Base-by-base conservation (phyloP, 2,329 filamentous ascomycete genomes). In the Beauveria medogensis region DNA sequence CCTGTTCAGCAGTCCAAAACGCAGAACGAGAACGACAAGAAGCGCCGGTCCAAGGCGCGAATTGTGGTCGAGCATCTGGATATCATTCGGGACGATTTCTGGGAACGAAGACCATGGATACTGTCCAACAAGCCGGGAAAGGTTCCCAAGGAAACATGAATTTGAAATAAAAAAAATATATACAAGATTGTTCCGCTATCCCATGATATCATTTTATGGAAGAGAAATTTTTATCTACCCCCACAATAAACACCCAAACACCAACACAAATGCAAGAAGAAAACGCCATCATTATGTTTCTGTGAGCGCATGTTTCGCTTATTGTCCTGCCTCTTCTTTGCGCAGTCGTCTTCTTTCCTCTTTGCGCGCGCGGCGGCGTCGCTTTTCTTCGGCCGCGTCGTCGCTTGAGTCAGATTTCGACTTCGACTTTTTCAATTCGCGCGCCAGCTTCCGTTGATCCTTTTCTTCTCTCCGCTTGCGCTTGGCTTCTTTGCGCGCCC, bases 51-150 rank as follows among this genome's bases (percentile, higher is more conserved):
- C 62, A 97, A 96, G 73, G 92, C 92, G 1, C 82, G 82, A 56
- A 86, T 99, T 51, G 83, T 90, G 41, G 81, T 95, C 43, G 87
- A 92, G 70, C 92, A 97, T 77, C 76, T 94, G 63, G 94, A 99
- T 75, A 90, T 99, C 68, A 97, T 99, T 74, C 92, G 89, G 68
- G 91, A 97, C 73, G 89, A 91, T 3, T 99, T 99, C 71, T 99
- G 94, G 94, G 82, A 91, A 65, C 82, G 81, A 68, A 81, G 92
- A 70, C 92, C 92, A 2, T 97, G 92, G 91, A 80, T 94, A 61
- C 71, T 92, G 58, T 90, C 87, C 1, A 88, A 88, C 65, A 89
- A 85, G 72, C 87, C 88, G 5, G 88, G 88, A 24, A 88, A 83
- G 69, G 78, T 87, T 67, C 86, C 86, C n/a, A 85, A 84, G 69